Evolutionary conservation across 495 filamentous ascomycete species (phyloP), one percentile per base, ranked within the genome.

Genomic region (Neurospora discreta): DNA sequence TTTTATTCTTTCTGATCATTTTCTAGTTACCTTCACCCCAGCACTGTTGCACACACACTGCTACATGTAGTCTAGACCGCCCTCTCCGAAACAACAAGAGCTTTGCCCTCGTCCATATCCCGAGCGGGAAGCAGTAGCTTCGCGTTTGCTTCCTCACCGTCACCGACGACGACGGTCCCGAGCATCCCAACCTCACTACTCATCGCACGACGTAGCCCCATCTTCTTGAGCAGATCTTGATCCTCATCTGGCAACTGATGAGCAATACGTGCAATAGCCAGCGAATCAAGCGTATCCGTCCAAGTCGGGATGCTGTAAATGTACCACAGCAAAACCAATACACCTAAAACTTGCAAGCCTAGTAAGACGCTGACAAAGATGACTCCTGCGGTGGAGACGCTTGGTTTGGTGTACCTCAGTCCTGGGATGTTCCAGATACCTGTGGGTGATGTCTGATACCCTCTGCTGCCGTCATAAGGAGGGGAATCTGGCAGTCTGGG

Each of bases 251-350:
- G 52, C 23, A 71, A 18, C 38, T 71, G 70, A 15, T 67, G 44
- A 13, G 46, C 46, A 58, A 73, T 33, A 39, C 46, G 41, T 8
- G 72, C 72, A 11, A 70, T 11, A 15, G 72, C 72, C 23, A 73
- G 39, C 9, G 72, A 46, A 30, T 70, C 72, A 18, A 73, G 39
- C 16, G 68, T 70, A 9, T 8, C 36, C 9, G 72, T 73, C 72
- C 72, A 73, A 11, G 72, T 70, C 26, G 44, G 72, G 38, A 46
- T n/a, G 36, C 72, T 40, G 69, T 73, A 73, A 3, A 60, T 60
- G 39, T 73, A 73, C 42, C 68, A 1, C 18, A 70, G 2, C 39
- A 73, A n/a, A 3, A 39, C 39, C 39, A 73, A 13, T 0, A 73
- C 40, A 5, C 39, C 72, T 0, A 68, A 10, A 9, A 44, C 72